Base-by-base conservation (phyloP, 768 basidiomycete genomes). In the Tulasnella calospora region DNA sequence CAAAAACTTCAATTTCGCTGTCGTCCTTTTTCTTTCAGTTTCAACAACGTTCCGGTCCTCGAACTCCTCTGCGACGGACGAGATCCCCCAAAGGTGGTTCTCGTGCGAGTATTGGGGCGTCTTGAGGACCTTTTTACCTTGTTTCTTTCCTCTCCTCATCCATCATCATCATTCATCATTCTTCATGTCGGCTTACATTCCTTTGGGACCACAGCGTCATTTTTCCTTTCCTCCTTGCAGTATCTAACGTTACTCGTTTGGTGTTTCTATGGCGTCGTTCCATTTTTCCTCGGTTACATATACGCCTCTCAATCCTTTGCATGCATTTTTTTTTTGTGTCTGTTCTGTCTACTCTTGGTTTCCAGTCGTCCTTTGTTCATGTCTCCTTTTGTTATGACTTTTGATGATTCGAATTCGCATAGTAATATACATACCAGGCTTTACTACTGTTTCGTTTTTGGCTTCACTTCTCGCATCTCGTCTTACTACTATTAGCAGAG, bases 271-370 rank as follows among this genome's bases (percentile, higher is more conserved):
- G 33, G 17, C 35, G 33, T 71, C 69, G 38, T 23, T 35, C 69
- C 2, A 33, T 40, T 12, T 27, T 7, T 71, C 69, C 3, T 71
- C 10, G 19, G 33, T 71, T 71, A 27, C 38, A 35, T 71, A 40
- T 35, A 35, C 38, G 27, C 69, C 69, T 19, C 69, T 71, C 23
- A 3, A 30, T 71, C 23, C 21, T 71, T 35, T 40, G 38, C 38
- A 71, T 71, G 69, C 69, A 71, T 71, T 17, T 71, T 40, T n/a
- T 71, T 71, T 27, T 44, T 44, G 41, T 44, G 41, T 44, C 41
- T 44, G 41, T 44, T 71, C 35, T 35, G 19, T 40, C 21, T 19
- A 23, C 7, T 4, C 23, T 71, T 30, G 17, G 1, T 30, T 51
- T 19, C 23, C 3, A 5, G 23, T 51, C 47, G 17, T 51, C 47